Base-by-base conservation (phyloP, 805 yeast species). In the Brettanomyces bruxellensis region DNA sequence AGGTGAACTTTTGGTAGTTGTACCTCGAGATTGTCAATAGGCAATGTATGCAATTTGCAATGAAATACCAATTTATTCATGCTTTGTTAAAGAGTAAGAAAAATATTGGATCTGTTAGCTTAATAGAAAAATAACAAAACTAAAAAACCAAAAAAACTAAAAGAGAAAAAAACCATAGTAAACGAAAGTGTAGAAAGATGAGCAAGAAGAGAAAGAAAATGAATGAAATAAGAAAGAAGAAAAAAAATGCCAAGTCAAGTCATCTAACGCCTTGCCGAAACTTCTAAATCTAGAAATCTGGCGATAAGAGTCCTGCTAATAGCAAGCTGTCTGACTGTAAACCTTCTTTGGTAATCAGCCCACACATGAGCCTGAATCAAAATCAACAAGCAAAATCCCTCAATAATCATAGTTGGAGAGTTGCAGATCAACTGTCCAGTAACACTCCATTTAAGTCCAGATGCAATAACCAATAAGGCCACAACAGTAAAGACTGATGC, bases 331-430 rank as follows among this genome's bases (percentile, higher is more conserved):
- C 25, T 30, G 2, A 53, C 25, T 12, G 47, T 48, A 11, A 25
- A 28, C 23, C 46, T 34, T 34, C 59, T 45, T 12, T 47, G 47
- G 11, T 47, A 50, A 35, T 49, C 52, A 6, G 58, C 57, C 58
- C 57, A 54, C 38, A 62, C 61, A 47, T 68, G 72, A 4, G 70
- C 71, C 45, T 67, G 70, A 25, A 68, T 48, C 28, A 69, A 49
- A 30, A 69, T 65, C 34, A 70, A 54, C 42, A 68, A 43, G 51
- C 68, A 68, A 47, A 69, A 70, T 18, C 63, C 71, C 49, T 69
- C 73, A 36, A 70, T 67, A 51, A 69, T 69, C 71, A 67, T 69
- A 0, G 73, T 67, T 35, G 73, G 73, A 0, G 71, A 65, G 46
- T 69, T 70, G 34, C 63, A 61, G 35, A 69, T 48, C 41, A 69